phyloP scores from a whole-genome alignment of 164 flowering plant genomes.

The Cinnamomum micranthum region DNA sequence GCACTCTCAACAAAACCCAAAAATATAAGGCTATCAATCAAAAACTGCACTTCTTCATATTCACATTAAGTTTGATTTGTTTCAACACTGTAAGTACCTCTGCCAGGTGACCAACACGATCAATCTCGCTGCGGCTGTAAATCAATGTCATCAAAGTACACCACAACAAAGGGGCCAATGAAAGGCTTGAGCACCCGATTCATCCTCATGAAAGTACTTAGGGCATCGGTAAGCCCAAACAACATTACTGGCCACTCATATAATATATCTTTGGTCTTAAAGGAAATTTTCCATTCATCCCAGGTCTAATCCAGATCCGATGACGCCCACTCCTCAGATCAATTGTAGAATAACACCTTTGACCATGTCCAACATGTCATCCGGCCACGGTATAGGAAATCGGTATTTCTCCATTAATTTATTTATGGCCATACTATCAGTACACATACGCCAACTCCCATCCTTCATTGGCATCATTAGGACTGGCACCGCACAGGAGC shows the following conservation, averaged over 20 bases:
- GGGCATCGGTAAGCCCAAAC: background rate
- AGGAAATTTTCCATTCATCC: constrained; percentile 3
- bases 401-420: background rate
- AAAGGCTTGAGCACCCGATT: background rate
- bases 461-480: too few relatives aligned
- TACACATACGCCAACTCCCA: constrained; percentile 1
- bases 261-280: background rate
- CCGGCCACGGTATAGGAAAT: background rate
- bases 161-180: background rate
- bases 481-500: background rate
- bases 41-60: background rate
- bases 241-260: too few relatives aligned
- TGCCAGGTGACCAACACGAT: background rate
- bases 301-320: background rate
- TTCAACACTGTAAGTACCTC: background rate
- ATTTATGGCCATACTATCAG: background rate
- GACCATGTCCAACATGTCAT: background rate
- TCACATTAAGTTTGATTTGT: background rate
- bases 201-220: background rate
- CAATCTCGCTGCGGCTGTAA: background rate
- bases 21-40: background rate
- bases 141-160: background rate
- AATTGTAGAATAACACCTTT: background rate
- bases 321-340: background rate
- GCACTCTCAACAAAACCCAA: background rate